These are phyloP conservation scores for Colletotrichum sidae DNA, from an alignment of 2,329 filamentous ascomycete species.

Conservation along the genomic window DNA sequence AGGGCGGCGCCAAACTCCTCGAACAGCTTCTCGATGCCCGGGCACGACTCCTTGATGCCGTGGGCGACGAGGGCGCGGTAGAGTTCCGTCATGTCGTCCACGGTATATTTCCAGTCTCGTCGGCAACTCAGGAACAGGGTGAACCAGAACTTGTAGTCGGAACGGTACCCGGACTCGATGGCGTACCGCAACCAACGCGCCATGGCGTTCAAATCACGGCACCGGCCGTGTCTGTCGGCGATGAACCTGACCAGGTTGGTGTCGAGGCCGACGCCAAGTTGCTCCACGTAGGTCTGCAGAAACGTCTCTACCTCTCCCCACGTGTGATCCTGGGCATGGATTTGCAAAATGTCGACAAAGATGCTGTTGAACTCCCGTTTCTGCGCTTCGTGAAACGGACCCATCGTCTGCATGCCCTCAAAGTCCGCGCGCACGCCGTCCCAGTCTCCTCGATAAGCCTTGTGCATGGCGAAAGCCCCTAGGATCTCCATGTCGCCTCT, in stretches of 20 bases:
- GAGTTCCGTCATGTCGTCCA: slow-evolving; percentile 48
- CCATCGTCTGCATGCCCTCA: slow-evolving; percentile 41
- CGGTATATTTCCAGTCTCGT: slow-evolving; percentile 51
- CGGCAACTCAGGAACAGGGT: slow-evolving; percentile 53
- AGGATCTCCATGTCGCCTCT: slow-evolving; percentile 40
- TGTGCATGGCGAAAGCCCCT: slow-evolving; percentile 49
- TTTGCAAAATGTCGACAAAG: slow-evolving; percentile 53
- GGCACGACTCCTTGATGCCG: slow-evolving; percentile 41
- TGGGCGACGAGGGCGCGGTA: slow-evolving; percentile 44
- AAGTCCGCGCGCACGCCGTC: slow-evolving; percentile 50
- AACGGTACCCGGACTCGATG: slow-evolving; percentile 47
- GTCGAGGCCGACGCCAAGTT: slow-evolving; percentile 50
- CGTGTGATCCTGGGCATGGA: slow-evolving; percentile 52
- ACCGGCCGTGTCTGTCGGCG: slow-evolving; percentile 55
- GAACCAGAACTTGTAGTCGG: slow-evolving; percentile 52
- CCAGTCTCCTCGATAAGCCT: slow-evolving; percentile 56
- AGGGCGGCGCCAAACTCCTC: not conserved
- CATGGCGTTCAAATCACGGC: slow-evolving; percentile 52
- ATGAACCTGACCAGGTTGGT: slow-evolving; percentile 54
- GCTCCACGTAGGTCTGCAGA: slow-evolving; percentile 49
- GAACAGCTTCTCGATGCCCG: slow-evolving; percentile 33
- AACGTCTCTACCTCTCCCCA: slow-evolving; percentile 54
- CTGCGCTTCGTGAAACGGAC: slow-evolving; percentile 18
- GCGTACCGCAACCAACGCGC: slow-evolving; percentile 56
- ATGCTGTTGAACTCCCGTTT: slow-evolving; percentile 43